These are phyloP conservation scores for Rhizoclosmatium globosum DNA, from an alignment of 192 early-diverging fungal species.

Conservation along the genomic window DNA sequence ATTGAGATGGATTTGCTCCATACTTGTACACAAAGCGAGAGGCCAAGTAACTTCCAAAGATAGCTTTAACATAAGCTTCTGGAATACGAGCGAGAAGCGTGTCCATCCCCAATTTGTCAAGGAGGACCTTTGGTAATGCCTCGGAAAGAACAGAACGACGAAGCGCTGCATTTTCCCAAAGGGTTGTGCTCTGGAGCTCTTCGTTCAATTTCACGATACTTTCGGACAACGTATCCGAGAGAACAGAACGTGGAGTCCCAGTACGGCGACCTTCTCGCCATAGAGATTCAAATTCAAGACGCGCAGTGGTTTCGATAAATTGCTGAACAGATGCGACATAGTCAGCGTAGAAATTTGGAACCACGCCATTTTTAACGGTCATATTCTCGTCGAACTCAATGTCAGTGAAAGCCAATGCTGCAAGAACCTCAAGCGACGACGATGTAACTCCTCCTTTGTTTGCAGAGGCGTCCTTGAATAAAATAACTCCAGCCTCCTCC, in stretches of 20 bases:
- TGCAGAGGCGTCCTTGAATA: constrained; percentile 99
- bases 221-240: constrained; percentile 88
- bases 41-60: constrained; percentile 96
- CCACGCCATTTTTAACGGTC: constrained; percentile 79
- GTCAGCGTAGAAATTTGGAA: constrained; percentile 88
- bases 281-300: constrained; percentile 91
- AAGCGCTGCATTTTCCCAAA: constrained; percentile 91
- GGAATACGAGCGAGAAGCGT: constrained; percentile 88
- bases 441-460: constrained; percentile 99
- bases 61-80: constrained; percentile 93
- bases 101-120: constrained; percentile 88
- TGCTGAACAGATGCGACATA: constrained; percentile 92
- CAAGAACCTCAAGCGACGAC: constrained; percentile 95
- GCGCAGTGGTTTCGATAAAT: constrained; percentile 93
- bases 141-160: constrained; percentile 81
- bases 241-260: constrained; percentile 77
- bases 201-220: constrained; percentile 94
- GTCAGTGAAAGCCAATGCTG: constrained; percentile 93
- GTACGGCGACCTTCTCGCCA: constrained; percentile 89
- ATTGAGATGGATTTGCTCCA: constrained; percentile 89
- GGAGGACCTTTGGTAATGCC: constrained; percentile 92
- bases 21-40: constrained; percentile 97
- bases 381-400: constrained; percentile 88
- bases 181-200: constrained; percentile 88
- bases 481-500: constrained; percentile 90